Conservation (phyloP, 2,329 filamentous ascomycete genomes). For the Juglanconis juglandina region DNA sequence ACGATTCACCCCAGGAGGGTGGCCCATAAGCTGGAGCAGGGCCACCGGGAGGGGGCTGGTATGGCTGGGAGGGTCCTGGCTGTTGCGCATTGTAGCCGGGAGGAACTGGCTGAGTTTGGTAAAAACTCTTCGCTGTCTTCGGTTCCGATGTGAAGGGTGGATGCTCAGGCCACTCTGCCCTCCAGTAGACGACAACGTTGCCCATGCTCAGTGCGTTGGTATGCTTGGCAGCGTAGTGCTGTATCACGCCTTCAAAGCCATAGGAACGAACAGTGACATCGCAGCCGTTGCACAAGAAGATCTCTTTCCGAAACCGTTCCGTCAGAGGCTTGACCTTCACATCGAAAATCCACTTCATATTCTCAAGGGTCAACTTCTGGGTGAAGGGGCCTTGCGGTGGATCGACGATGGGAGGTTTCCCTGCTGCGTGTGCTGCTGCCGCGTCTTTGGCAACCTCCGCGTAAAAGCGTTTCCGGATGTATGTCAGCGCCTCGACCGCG, state of each 20-base stretch:
- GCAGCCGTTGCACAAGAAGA: constrained; percentile 74
- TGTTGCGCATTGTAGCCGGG: constrained; percentile 19
- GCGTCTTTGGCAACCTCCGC: constrained; percentile 54
- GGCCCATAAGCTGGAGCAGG: constrained; percentile 31
- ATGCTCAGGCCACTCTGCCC: constrained; percentile 72
- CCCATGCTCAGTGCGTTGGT: constrained; percentile 67
- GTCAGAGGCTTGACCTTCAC: constrained; percentile 70
- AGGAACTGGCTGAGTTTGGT: constrained; percentile 9
- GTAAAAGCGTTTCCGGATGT: constrained; percentile 66
- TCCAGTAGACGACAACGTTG: constrained; percentile 73
- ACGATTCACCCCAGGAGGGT: constrained; percentile 30
- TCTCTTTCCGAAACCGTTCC: constrained; percentile 62
- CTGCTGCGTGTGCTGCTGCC: constrained; percentile 42
- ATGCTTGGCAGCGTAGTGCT: constrained; percentile 82
- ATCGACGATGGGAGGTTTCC: constrained; percentile 43
- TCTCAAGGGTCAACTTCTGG: constrained; percentile 69
- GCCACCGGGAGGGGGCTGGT: constrained; percentile 22
- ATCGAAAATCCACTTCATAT: constrained; percentile 84
- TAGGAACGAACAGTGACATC: constrained; percentile 64
- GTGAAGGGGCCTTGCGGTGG: constrained; percentile 52
- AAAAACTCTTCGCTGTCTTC: constrained; percentile 31
- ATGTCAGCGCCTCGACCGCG: constrained; percentile 67
- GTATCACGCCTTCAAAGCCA: constrained; percentile 73
- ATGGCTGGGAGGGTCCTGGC: constrained; percentile 16
- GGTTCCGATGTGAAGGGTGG: constrained; percentile 69